These are phyloP conservation scores for Zoysia japonica DNA, from an alignment of 176 grass and related monocot genomes.

Conservation along the genomic window DNA sequence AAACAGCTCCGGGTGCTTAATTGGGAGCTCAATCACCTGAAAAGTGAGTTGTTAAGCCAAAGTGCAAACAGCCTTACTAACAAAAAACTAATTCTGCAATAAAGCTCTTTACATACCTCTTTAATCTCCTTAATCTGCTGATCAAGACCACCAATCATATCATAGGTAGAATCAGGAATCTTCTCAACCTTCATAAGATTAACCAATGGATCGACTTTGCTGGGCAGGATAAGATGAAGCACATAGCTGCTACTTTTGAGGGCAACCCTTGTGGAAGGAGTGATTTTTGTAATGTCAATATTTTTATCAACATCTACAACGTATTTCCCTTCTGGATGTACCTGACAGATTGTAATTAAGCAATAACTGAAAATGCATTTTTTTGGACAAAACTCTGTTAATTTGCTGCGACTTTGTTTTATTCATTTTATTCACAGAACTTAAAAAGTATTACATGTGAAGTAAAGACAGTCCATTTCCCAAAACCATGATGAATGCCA, in stretches of 20 bases:
- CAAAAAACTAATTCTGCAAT: conserved; percentile 2
- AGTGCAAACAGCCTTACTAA: neutral
- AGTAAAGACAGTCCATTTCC: neutral
- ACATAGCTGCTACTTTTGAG: conserved; percentile 82
- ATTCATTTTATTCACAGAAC: neutral
- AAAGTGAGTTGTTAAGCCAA: conserved; percentile 26
- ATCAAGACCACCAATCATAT: conserved; percentile 97
- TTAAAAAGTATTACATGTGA: neutral
- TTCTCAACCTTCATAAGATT: conserved; percentile 99
- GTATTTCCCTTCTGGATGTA: conserved; percentile 93
- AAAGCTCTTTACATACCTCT: conserved; percentile 52
- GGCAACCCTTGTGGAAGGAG: conserved; percentile 87
- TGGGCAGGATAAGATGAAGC: conserved; percentile 81
- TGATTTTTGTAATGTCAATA: conserved; percentile 87
- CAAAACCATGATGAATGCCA: neutral
- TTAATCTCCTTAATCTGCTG: conserved; percentile 99
- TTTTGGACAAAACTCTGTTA: neutral
- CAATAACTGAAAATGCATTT: neutral
- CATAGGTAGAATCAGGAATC: conserved; percentile 98
- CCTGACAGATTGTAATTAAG: conserved; percentile 46
- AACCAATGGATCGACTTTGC: conserved; percentile 91
- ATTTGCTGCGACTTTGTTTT: neutral
- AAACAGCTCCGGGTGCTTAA: conserved; percentile 95
- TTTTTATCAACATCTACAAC: conserved; percentile 83
- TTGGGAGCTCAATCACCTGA: conserved; percentile 98